Evolutionary conservation across 2,329 filamentous ascomycete species (phyloP).

Genomic region (Thermoascus crustaceus): DNA sequence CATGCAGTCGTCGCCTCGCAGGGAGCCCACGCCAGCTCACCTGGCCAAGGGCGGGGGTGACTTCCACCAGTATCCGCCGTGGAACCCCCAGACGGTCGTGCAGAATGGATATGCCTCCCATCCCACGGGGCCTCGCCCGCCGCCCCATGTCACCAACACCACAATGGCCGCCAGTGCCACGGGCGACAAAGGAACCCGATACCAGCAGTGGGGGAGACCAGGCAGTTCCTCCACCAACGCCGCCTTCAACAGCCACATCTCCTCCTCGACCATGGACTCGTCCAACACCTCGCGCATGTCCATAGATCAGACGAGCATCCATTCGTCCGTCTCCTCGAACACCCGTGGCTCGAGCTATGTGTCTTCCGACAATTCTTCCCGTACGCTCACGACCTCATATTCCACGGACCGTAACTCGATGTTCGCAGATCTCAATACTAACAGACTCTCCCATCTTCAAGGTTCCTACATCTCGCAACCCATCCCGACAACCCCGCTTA

Average conservation of each 20-base stretch:
- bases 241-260: slow-evolving; percentile 45
- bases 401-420: slow-evolving; percentile 26
- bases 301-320: slow-evolving; percentile 57
- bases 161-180: slow-evolving; percentile 65
- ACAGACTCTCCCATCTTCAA: slow-evolving; percentile 24
- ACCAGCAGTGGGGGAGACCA: slow-evolving; percentile 67
- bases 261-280: slow-evolving; percentile 49
- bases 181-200: slow-evolving; percentile 60
- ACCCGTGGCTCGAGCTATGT: slow-evolving; percentile 50
- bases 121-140: slow-evolving; percentile 54
- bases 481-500: slow-evolving; percentile 15
- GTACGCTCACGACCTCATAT: slow-evolving; percentile 33
- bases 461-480: slow-evolving; percentile 22
- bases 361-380: slow-evolving; percentile 45
- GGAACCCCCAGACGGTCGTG: slow-evolving; percentile 49
- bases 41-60: slow-evolving; percentile 69
- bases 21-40: slow-evolving; percentile 73
- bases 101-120: slow-evolving; percentile 47
- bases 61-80: slow-evolving; percentile 81
- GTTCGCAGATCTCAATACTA: slow-evolving; percentile 16
- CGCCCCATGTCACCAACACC: slow-evolving; percentile 44
- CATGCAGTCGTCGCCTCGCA: slow-evolving; percentile 51
- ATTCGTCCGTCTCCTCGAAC: slow-evolving; percentile 52
- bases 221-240: slow-evolving; percentile 49
- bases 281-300: slow-evolving; percentile 49